Evolutionary conservation across 2,329 filamentous ascomycete genomes (phyloP), one percentile per base, ranked within the genome.

Genomic region (Colletotrichum trifolii): DNA sequence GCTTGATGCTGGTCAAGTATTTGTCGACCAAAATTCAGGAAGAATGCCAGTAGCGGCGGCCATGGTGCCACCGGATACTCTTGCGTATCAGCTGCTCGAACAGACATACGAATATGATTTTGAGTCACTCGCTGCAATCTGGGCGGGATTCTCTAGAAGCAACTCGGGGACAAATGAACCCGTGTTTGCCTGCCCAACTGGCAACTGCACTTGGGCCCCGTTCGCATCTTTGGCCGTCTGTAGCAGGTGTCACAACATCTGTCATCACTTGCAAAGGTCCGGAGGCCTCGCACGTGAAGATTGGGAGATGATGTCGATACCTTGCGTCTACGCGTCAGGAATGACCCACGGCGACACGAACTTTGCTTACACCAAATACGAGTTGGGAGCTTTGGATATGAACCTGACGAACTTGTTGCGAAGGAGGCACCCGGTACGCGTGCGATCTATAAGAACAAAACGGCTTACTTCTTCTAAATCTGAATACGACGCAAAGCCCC

Each of bases 161-260:
- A 53, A 7, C 40, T 33, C 11, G 0, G n/a, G 1, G 38, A 43
- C 1, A 36, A 45, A 50, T 8, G 17, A 43, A 1, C 25, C 48
- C 4, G 2, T 25, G 3, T 59, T 52, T 5, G 9, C 1, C 3
- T 59, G 56, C 25, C 6, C 46, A 1, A 13, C 47, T 2, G 47
- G 47, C 3, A 59, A 59, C 9, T 59, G 56, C 6, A 59, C 56
- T 2, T 59, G 56, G 56, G 10, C 12, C 1, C 2, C 8, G 0
- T 56, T 39, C 15, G 40, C 47, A 17, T 53, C 56, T 17, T 2
- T 52, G 9, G 56, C 56, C 1, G 39, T 50, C 6, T 59, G 56
- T 17, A 45, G 15, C 13, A 8, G 7, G 2, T 52, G 56, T 7
- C 10, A 39, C 2, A 33, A 59, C 38, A 12, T 53, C 3, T 53